Base-by-base conservation (phyloP, 371 early-diverging fungal species). In the Mucor irregularis region DNA sequence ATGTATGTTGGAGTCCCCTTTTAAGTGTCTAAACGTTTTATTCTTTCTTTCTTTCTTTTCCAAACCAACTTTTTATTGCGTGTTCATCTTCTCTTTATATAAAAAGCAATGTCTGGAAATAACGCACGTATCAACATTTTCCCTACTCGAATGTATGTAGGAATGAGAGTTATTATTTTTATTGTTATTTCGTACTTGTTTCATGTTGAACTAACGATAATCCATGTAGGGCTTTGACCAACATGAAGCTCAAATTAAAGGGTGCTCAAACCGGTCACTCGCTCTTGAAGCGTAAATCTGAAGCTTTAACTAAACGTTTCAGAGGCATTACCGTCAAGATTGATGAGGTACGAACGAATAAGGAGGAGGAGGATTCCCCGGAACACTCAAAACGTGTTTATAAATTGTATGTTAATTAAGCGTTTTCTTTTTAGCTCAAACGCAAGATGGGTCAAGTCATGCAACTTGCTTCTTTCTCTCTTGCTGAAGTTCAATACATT, bases 251-350 rank as follows among this genome's bases (percentile, higher is more conserved):
- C 26, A 90, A 95, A 61, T 82, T 98, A 31, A 98, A 98, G 80
- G 98, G 98, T 13, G 99, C 99, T 16, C 94, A 98, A 68, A 99
- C 95, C 7, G 99, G 99, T 24, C 97, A 99, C 74, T 92, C 92
- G 16, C 89, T 99, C 49, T 80, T 98, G 49, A 98, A 97, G 78
- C 84, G 98, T 55, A 98, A 98, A 73, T 90, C 95, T 56, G 99
- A 99, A 77, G 99, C 99, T 0, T 78, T 99, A 45, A 94, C 98
- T 9, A 88, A 92, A 45, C 90, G 97, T 46, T 98, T 99, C 80
- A 81, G 98, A 55, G 89, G 88, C 19, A 96, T 99, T 58, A 88
- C 97, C 26, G 86, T 88, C 60, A 93, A 97, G 74, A 97, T 98
- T 71, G 93, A 94, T 62, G 95, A 96, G 66, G 88, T 84, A 74